A percentile compares a stretch with the other conserved stretches of the same genome.
phyloP scores from a whole-genome alignment of 768 basidiomycete species.

The Cystoderma amianthinum region DNA sequence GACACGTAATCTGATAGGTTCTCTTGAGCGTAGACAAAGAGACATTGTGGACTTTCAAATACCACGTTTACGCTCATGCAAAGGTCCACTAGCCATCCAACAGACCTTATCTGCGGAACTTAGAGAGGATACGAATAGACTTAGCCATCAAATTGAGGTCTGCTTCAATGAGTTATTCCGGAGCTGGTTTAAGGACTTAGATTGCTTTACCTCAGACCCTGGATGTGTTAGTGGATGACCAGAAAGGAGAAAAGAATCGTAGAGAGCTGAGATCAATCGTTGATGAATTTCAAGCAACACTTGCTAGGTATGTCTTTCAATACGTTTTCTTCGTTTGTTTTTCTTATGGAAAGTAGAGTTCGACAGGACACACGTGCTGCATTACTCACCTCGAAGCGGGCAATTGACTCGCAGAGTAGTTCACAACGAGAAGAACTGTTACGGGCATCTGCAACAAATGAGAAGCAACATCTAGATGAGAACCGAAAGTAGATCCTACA shows the following conservation, averaged over 20 bases:
- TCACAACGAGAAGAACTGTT: constrained; percentile 70
- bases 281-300: constrained; percentile 34
- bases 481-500: constrained; percentile 51
- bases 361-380: constrained; percentile 62
- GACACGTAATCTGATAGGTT: constrained; percentile 39
- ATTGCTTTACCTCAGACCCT: constrained; percentile 39
- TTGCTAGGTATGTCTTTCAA: constrained; percentile 44
- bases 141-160: constrained; percentile 67
- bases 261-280: constrained; percentile 42
- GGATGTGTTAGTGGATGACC: constrained; percentile 68
- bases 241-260: constrained; percentile 47
- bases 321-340: too few species aligned
- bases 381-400: constrained; percentile 64
- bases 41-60: constrained; percentile 71
- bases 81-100: constrained; percentile 63
- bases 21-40: constrained; percentile 44
- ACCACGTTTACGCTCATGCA: constrained; percentile 63
- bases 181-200: constrained; percentile 6
- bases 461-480: constrained; percentile 44
- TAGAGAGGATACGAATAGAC: constrained; percentile 63
- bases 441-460: constrained; percentile 37
- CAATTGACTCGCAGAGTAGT: constrained; percentile 53
- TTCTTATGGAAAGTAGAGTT: too few species aligned
- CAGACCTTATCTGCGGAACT: constrained; percentile 71
- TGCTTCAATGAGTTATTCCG: constrained; percentile 3